Evolutionary conservation across 2,329 filamentous ascomycete genomes (phyloP).

Genomic region (Aspergillus sp.): DNA sequence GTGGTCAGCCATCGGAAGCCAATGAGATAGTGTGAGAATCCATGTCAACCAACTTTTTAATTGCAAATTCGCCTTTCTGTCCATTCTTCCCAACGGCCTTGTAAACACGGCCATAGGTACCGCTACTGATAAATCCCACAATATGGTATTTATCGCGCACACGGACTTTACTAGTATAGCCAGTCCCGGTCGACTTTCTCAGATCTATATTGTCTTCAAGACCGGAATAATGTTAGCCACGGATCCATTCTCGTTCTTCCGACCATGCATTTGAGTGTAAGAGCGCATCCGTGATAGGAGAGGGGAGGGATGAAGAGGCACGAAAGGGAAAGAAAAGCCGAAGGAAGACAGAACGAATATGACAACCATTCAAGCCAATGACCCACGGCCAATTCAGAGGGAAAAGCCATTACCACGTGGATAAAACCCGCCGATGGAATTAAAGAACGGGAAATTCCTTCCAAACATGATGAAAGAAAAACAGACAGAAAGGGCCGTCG

Average conservation of each 20-base stretch:
- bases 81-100: slow-evolving; percentile 80
- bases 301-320: not conserved
- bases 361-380: slow-evolving; percentile 4
- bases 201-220: slow-evolving; percentile 36
- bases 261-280: not conserved
- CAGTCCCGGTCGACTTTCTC: slow-evolving; percentile 46
- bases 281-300: not conserved
- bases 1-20: slow-evolving; percentile 13
- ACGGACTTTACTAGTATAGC: slow-evolving; percentile 71
- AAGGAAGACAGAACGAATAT: not conserved
- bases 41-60: slow-evolving; percentile 73
- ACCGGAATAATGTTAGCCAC: slow-evolving; percentile 24
- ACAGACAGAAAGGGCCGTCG: slow-evolving; percentile 11
- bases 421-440: slow-evolving; percentile 39
- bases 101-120: slow-evolving; percentile 97
- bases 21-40: not conserved
- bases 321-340: not conserved
- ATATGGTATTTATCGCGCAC: slow-evolving; percentile 94
- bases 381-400: slow-evolving; percentile 8
- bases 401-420: slow-evolving; percentile 40
- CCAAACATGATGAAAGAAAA: slow-evolving; percentile 38
- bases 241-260: not conserved
- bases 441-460: slow-evolving; percentile 39
- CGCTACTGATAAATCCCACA: slow-evolving; percentile 95
- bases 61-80: slow-evolving; percentile 81